Percentiles rank a stretch among this genome's conserved stretches.
phyloP scores from a whole-genome alignment of 164 flowering plant species.

The Platanus orientalis region DNA sequence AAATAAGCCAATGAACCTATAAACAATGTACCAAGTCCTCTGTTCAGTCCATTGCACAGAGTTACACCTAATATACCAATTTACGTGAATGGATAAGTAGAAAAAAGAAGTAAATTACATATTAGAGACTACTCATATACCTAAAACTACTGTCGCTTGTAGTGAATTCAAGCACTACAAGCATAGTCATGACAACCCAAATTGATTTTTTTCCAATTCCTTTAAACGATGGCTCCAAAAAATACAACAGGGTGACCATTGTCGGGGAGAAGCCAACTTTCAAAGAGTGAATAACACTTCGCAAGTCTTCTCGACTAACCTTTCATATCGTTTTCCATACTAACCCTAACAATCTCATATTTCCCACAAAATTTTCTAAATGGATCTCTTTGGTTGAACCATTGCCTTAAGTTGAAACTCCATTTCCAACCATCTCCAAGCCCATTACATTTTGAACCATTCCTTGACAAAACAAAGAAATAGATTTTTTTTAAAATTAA shows the following conservation, averaged over 20 bases:
- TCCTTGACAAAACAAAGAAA: background rate
- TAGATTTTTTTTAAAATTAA: background rate
- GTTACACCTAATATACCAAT: constrained; percentile 59
- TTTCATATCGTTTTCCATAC: constrained; percentile 33
- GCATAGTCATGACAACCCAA: constrained; percentile 99
- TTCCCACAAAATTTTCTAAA: background rate
- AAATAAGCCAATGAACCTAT: constrained; percentile 80
- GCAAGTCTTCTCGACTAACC: constrained; percentile 69
- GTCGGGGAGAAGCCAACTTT: constrained; percentile 83
- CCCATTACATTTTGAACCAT: background rate
- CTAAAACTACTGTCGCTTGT: constrained; percentile 43
- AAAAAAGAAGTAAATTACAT: background rate
- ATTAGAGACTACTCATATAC: background rate
- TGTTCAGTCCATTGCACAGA: constrained; percentile 77
- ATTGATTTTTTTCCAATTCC: constrained; percentile 78
- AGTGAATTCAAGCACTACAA: constrained; percentile 90
- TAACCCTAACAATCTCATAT: constrained; percentile 22
- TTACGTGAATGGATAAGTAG: background rate
- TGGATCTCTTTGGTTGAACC: background rate
- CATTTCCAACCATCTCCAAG: constrained; percentile 12
- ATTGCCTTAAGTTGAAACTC: no score
- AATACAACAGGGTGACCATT: constrained; percentile 68
- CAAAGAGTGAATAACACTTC: constrained; percentile 67
- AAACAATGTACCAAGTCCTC: constrained; percentile 80
- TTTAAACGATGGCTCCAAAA: constrained; percentile 68